Evolutionary conservation across 2,329 filamentous ascomycete species (phyloP), one percentile per base, ranked within the genome.

Genomic region (Esteya vermicola): DNA sequence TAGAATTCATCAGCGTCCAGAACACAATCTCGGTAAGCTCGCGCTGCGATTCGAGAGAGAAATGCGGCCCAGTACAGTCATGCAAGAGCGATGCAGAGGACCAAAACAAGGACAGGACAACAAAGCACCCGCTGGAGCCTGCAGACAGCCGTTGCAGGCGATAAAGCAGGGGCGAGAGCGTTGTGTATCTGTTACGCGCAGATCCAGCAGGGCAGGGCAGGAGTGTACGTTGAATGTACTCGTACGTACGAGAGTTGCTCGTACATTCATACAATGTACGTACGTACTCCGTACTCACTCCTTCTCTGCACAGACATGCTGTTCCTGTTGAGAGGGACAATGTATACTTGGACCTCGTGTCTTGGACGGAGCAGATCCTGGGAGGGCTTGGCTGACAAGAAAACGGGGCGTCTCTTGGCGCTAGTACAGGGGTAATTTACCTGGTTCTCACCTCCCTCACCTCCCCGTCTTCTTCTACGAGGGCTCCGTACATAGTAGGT

Each of bases 391-490:
- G 25, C 25, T 26, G 25, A 13, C 25, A 27, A 36, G 16, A 36
- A 25, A 36, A 20, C 34, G 23, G 34, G 16, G 34, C n/a, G n/a
- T 27, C 14, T n/a, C 23, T n/a, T 13, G 18, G 23, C 34, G 34
- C 34, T 36, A 36, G 34, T 20, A 36, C 35, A 37, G 35, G 35
- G 35, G 35, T 26, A 28, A 30, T 37, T n/a, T 30, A 31, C 27
- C 36, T 31, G 19, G 26, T 38, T 19, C 19, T 31, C 16, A 13
- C 25, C 18, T 12, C 16, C 14, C 1, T 14, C 19, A 25, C 35
- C 12, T 37, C 25, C 10, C 21, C 18, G 35, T 38, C n/a, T 38
- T 38, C 36, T 27, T 33, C 25, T 19, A 20, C 14, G 18, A 16
- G 36, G 35, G 14, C 27, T 38, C 12, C 9, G 28, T 26, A 26